phyloP scores from a whole-genome alignment of 2,329 filamentous ascomycete genomes.

The Alternaria sp. region DNA sequence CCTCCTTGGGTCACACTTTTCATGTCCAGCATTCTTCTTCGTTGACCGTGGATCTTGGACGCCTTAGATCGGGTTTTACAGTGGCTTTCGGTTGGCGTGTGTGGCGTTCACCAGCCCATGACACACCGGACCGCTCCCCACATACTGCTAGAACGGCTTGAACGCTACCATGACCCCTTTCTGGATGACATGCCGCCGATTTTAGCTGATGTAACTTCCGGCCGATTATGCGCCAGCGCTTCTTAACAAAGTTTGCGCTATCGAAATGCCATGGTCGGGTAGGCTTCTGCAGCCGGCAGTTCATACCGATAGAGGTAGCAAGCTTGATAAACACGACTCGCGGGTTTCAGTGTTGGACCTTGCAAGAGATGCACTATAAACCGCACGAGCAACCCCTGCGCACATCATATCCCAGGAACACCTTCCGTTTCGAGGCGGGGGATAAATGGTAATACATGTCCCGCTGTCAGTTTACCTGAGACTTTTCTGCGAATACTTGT shows the following conservation, averaged over 20 bases:
- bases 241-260: constrained; percentile 11
- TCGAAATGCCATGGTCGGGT: constrained; percentile 11
- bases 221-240: constrained; percentile 1
- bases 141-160: constrained; percentile 1
- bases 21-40: background rate
- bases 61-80: background rate
- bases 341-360: constrained; percentile 2
- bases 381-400: constrained; percentile 3
- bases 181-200: constrained; percentile 2
- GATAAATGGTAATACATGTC: constrained; percentile 8
- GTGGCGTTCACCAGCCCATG: constrained; percentile 8
- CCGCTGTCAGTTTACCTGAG: constrained; percentile 4
- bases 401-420: constrained; percentile 8
- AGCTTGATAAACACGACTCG: constrained; percentile 11
- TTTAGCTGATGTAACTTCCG: background rate
- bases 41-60: background rate
- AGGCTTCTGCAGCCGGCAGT: constrained; percentile 10
- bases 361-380: constrained; percentile 3
- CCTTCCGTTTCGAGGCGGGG: background rate
- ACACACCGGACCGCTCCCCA: constrained; percentile 10
- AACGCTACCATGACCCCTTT: constrained; percentile 11
- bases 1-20: background rate
- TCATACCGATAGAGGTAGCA: background rate
- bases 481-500: background rate
- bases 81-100: constrained; percentile 5